Conservation (phyloP, 805 yeast species). For the Grigorovia transvaalensis region DNA sequence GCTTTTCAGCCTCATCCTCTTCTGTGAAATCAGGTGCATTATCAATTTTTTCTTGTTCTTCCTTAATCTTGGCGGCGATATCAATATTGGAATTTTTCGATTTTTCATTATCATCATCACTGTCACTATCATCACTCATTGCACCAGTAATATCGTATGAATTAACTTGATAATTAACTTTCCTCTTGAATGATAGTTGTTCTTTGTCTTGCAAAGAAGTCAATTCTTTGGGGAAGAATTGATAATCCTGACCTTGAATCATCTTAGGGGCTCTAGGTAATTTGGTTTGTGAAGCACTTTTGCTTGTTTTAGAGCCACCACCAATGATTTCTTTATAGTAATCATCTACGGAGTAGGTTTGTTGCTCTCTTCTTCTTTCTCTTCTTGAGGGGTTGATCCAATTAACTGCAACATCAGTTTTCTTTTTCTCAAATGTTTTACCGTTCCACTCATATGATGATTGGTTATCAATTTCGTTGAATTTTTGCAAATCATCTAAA, state of each 20-base stretch:
- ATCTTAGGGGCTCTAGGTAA: slow-evolving; percentile 53
- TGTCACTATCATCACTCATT: slow-evolving; percentile 37
- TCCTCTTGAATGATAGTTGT: slow-evolving; percentile 51
- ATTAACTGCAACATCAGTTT: slow-evolving; percentile 29
- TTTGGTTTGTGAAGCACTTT: slow-evolving; percentile 34
- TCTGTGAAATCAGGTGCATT: slow-evolving; percentile 49
- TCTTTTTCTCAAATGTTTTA: slow-evolving; percentile 41
- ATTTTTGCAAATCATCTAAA: slow-evolving; percentile 85
- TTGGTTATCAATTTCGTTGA: slow-evolving; percentile 59
- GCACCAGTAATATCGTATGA: slow-evolving; percentile 48
- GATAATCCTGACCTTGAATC: slow-evolving; percentile 59
- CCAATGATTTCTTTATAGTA: slow-evolving; percentile 60
- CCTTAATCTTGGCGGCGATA: slow-evolving; percentile 14
- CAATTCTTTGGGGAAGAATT: slow-evolving; percentile 52
- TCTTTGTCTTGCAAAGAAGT: slow-evolving; percentile 50
- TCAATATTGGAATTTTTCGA: slow-evolving; percentile 20
- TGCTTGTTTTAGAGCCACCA: slow-evolving; percentile 19
- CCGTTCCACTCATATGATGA: slow-evolving; percentile 98
- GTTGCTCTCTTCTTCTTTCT: slow-evolving; percentile 63
- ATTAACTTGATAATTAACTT: slow-evolving; percentile 47
- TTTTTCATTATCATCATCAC: slow-evolving; percentile 36
- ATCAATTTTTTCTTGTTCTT: slow-evolving; percentile 46
- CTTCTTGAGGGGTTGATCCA: slow-evolving; percentile 62
- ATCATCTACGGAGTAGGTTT: slow-evolving; percentile 65
- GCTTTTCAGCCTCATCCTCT: slow-evolving; percentile 49